Percentiles rank a stretch among this genome's conserved stretches.
Conservation (phyloP, 2,329 filamentous ascomycete species). For the Penicillium frequentans region DNA sequence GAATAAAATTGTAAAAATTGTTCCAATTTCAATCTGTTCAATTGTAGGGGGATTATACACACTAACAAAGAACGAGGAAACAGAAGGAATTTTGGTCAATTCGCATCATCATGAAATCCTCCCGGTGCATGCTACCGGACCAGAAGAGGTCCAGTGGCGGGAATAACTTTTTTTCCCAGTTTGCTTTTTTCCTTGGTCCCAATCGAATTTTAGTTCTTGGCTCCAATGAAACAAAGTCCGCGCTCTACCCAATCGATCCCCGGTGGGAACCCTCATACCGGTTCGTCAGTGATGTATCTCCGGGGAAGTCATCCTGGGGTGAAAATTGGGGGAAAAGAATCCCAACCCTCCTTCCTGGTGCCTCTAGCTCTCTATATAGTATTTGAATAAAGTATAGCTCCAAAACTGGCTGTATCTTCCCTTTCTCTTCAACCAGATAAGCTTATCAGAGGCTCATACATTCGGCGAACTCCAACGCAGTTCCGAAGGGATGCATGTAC, state of each 20-base stretch:
- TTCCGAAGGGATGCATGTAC: not conserved
- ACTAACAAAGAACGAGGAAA: not conserved
- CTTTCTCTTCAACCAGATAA: not conserved
- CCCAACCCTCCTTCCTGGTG: not conserved
- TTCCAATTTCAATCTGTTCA: not conserved
- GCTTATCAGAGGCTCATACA: not conserved
- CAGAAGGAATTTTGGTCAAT: not conserved
- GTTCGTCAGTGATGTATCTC: slow-evolving; percentile 4
- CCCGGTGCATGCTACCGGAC: not conserved
- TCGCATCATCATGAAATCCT: slow-evolving; percentile 9
- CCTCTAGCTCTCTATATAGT: not conserved
- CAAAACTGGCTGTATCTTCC: not conserved
- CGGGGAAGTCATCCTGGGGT: slow-evolving; percentile 1
- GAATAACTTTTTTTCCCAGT: not conserved
- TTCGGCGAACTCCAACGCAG: not conserved
- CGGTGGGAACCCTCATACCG: not conserved
- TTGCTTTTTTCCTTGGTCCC: not conserved
- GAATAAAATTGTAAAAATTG: not conserved
- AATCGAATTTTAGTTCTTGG: not conserved
- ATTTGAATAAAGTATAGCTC: not conserved
- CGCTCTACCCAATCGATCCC: not conserved
- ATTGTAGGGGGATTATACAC: not conserved
- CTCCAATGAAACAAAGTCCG: not conserved
- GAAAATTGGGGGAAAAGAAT: not conserved
- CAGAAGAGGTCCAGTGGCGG: not conserved